phyloP scores from a whole-genome alignment of 106 monocot genomes.

The Allium cepa region DNA sequence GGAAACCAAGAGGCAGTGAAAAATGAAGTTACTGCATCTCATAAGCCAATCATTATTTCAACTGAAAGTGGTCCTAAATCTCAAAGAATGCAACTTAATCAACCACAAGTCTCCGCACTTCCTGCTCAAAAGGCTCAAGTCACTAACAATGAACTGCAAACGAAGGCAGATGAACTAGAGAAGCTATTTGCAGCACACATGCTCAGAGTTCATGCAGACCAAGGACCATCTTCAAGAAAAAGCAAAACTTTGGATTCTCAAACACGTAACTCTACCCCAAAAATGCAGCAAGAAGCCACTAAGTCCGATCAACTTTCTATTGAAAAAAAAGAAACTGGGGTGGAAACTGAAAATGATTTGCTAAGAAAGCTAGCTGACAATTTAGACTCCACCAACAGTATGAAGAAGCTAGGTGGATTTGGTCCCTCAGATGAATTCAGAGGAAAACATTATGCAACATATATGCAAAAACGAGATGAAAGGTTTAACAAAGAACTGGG shows the following conservation, averaged over 20 bases:
- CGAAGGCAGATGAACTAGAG: conserved; percentile 89
- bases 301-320: conserved; percentile 14
- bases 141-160: conserved; percentile 57
- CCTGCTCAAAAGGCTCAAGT: conserved; percentile 18
- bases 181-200: conserved; percentile 87
- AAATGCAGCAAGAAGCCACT: conserved; percentile 7
- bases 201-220: conserved; percentile 50
- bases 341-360: conserved; percentile 35
- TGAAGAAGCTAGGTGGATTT: conserved; percentile 13
- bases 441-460: conserved; percentile 73
- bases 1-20: conserved; percentile 17
- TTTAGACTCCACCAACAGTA: conserved; percentile 11
- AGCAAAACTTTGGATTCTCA: conserved; percentile 36
- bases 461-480: conserved; percentile 73
- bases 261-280: conserved; percentile 12
- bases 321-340: conserved; percentile 8
- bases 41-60: conserved; percentile 4
- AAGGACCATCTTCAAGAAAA: conserved; percentile 34
- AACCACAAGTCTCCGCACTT: conserved; percentile 3
- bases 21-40: conserved; percentile 13
- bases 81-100: conserved; percentile 19
- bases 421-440: conserved; percentile 36
- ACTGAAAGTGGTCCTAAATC: conserved; percentile 12
- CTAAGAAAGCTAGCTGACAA: conserved; percentile 37
- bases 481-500: conserved; percentile 66